These are phyloP conservation scores for Rhizophora apiculata DNA, from an alignment of 345 rosid species.

Conservation along the genomic window DNA sequence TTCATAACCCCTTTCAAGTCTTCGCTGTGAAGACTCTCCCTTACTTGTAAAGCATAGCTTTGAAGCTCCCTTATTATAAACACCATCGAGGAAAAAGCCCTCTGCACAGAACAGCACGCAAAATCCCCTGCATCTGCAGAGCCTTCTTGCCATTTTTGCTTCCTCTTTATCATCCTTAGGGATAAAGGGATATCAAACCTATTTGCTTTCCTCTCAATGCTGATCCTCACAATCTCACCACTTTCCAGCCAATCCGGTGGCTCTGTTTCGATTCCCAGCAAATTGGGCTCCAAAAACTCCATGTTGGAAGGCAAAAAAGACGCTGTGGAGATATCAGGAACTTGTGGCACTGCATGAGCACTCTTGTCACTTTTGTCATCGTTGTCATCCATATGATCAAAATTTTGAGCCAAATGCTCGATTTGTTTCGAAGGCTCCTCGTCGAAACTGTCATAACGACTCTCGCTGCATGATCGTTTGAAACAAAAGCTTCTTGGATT, in stretches of 20 bases:
- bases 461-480: constrained; percentile 16
- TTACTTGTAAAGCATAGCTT: constrained; percentile 40
- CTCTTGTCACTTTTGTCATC: constrained; percentile 3
- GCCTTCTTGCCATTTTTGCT: constrained; percentile 46
- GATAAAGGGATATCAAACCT: constrained; percentile 59
- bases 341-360: constrained; percentile 14
- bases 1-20: constrained; percentile 38
- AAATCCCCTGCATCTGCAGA: constrained; percentile 41
- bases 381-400: constrained; percentile 2
- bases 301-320: constrained; percentile 28
- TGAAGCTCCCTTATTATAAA: constrained; percentile 70
- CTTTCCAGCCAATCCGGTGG: constrained; percentile 49
- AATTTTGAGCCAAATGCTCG: constrained; percentile 14
- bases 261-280: constrained; percentile 40
- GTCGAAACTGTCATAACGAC: constrained; percentile 18
- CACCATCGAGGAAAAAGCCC: constrained; percentile 66
- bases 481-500: constrained; percentile 13
- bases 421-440: constrained; percentile 13
- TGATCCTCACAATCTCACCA: constrained; percentile 29
- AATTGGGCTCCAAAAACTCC: constrained; percentile 33
- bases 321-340: constrained; percentile 1
- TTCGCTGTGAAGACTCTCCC: constrained; percentile 34
- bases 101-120: constrained; percentile 52
- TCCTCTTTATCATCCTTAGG: constrained; percentile 56
- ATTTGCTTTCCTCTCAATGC: constrained; percentile 53